These are phyloP conservation scores for Aspergillus steynii DNA, from an alignment of 495 filamentous ascomycete species.

Conservation along the genomic window DNA sequence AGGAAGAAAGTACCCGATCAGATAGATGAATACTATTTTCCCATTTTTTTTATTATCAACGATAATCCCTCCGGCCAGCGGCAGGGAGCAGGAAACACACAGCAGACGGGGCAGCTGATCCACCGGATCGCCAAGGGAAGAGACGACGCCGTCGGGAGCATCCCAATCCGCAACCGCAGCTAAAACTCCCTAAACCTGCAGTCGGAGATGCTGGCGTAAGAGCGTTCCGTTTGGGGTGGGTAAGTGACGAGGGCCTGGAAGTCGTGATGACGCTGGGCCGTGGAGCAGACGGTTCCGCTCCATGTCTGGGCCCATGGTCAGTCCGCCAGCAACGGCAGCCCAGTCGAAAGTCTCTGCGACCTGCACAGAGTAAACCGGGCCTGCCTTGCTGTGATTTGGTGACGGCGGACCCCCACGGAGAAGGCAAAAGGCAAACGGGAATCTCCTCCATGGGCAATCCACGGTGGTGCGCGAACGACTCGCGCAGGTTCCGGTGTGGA, in stretches of 20 bases:
- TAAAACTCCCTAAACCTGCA: slow-evolving; percentile 16
- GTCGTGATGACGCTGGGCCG: slow-evolving; percentile 32
- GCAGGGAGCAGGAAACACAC: slow-evolving; percentile 4
- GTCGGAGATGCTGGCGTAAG: slow-evolving; percentile 19
- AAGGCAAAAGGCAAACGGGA: background rate
- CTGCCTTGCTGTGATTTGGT: no score
- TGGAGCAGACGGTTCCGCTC: slow-evolving; percentile 21
- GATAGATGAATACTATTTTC: background rate
- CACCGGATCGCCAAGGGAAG: slow-evolving; percentile 21
- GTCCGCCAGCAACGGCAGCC: slow-evolving; percentile 1
- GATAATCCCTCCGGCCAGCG: background rate
- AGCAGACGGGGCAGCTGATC: slow-evolving; percentile 17
- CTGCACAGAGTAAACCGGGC: background rate
- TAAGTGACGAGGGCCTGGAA: slow-evolving; percentile 34
- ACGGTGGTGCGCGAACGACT: no score
- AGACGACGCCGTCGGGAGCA: background rate
- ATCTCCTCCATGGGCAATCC: no score
- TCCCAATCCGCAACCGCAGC: background rate
- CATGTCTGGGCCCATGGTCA: slow-evolving; percentile 12
- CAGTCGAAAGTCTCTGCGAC: background rate
- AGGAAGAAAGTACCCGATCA: background rate
- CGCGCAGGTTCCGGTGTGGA: no score
- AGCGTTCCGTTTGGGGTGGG: slow-evolving; percentile 18
- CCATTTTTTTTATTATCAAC: background rate
- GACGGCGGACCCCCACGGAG: background rate